Base-by-base conservation (phyloP, 2,329 filamentous ascomycete species). In the Fusarium ramigenum region DNA sequence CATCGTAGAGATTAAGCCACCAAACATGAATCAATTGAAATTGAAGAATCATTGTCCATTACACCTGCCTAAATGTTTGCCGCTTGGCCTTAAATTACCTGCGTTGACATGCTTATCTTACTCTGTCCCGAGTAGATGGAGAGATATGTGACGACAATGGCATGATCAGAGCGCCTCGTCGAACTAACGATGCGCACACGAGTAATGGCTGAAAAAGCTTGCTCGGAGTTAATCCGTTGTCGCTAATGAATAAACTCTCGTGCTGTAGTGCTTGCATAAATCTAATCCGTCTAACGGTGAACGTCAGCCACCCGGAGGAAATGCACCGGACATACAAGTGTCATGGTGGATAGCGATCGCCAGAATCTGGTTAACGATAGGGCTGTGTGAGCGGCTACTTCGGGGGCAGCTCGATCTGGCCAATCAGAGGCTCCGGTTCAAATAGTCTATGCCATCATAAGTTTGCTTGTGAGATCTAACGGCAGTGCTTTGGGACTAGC, bases 361-460 rank as follows among this genome's bases (percentile, higher is more conserved):
- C 10, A 36, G 5, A 28, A 47, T 49, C 54, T 49, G 23, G 19
- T 36, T 18, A 19, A 14, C n/a, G 16, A 40, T 58, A 58, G 23
- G 54, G 54, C 54, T 49, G 54, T 18, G 32, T n/a, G 30, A n/a
- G 19, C 40, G n/a, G 40, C 14, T 58, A n/a, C 30, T 36, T 28
- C 54, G 49, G 40, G 54, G 54, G 32, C 4, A 58, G 4, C 5
- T 7, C 19, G 23, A n/a, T 58, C 40, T 21, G 10, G 7, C 54
- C 54, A 58, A 58, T 49, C 19, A 25, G 0, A n/a, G 4, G 19
- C n/a, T 11, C 15, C 18, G 6, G 4, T 2, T 7, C 9, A 28
- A 19, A 30, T 37, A 58, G 54, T 58, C 54, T 36, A 58, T 58
- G 54, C 40, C 54, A 58, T 58, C 54, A 58, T 58, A 47, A 58